Percentiles rank a stretch among this genome's conserved stretches.
These are phyloP conservation scores for Cylindrotheca fusiformis DNA, from an alignment of 108 stramenopile species.

Conservation along the genomic window DNA sequence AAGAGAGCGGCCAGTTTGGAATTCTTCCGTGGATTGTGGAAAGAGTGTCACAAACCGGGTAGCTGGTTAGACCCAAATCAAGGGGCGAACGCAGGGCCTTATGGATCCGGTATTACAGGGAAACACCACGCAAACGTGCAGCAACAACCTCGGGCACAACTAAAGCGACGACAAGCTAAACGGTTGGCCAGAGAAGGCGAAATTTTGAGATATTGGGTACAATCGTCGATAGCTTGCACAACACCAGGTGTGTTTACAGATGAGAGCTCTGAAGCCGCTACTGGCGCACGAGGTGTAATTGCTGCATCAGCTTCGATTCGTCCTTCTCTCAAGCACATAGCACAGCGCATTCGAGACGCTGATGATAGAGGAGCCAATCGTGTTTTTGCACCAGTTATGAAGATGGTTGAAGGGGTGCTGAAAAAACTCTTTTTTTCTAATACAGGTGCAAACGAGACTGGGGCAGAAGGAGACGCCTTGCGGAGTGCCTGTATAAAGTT, in stretches of 20 bases:
- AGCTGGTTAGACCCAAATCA: conserved; percentile 64
- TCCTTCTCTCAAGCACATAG: conserved; percentile 75
- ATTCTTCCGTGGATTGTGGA: conserved; percentile 67
- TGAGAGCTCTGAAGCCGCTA: conserved; percentile 46
- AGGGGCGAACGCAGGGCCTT: conserved; percentile 33
- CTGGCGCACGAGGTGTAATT: conserved; percentile 68
- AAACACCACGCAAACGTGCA: conserved; percentile 2
- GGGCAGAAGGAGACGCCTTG: conserved; percentile 53
- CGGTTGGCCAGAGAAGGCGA: conserved; percentile 55
- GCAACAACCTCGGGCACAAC: conserved; percentile 33
- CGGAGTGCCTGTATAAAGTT: conserved; percentile 85
- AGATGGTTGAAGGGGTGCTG: conserved; percentile 82
- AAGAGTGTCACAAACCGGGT: conserved; percentile 66
- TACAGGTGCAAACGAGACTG: conserved; percentile 1
- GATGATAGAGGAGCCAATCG: conserved; percentile 80
- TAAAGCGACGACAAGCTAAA: conserved; percentile 48
- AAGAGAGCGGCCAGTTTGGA: conserved; percentile 68
- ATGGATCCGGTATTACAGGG: conserved; percentile 27
- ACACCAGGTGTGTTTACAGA: conserved; percentile 70
- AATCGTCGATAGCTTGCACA: conserved; percentile 63
- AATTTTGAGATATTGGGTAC: conserved; percentile 75
- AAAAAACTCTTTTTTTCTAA: conserved; percentile 46
- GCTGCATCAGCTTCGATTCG: conserved; percentile 71
- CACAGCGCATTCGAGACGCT: conserved; percentile 63
- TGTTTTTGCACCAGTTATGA: conserved; percentile 79